Evolutionary conservation across 352 stramenopile species (phyloP), one percentile per base, ranked within the genome.

Genomic region (Phytophthora crassamura): DNA sequence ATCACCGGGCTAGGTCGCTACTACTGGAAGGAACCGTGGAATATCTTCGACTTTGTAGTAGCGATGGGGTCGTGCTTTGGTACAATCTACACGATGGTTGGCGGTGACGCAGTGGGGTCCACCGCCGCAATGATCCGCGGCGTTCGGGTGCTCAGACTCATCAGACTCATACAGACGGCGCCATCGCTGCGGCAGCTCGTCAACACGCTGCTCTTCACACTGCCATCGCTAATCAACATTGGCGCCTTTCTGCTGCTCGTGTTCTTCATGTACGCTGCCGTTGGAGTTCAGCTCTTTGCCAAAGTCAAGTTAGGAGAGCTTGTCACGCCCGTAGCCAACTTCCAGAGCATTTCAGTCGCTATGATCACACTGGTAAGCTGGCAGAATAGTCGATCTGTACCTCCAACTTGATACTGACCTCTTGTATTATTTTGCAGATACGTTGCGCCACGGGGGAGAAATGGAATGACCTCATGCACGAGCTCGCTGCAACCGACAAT

Each of bases 401-500:
- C n/a, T n/a, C 9, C 3, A 40, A 6, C 6, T 36, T 40, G 32
- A 2, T n/a, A 25, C 10, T 20, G 20, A 7, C 52, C 3, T n/a
- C 2, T 45, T 63, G 52, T 35, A 47, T 46, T 56, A 22, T 41
- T 38, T 14, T 33, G n/a, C 30, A 83, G 75, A 84, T 98, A 18
- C 74, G 86, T 35, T 96, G 94, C 61, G 80, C 86, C 3, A 98
- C 91, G 8, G 91, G 91, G 12, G 91, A 97, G 68, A 80, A 75
- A 28, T 98, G 89, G 89, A 93, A 96, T 58, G 69, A 86, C 12
- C 79, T 95, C 43, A 95, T 97, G 83, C 81, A 93, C 57, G 86
- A 90, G 35, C 57, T 95, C 5, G 57, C 82, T 16, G 54, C 45
- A 16, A 78, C 55, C 14, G 51, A 57, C 12, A 50, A 76, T 34